phyloP scores from a whole-genome alignment of 2,329 filamentous ascomycete genomes.

The Alternaria sp. region DNA sequence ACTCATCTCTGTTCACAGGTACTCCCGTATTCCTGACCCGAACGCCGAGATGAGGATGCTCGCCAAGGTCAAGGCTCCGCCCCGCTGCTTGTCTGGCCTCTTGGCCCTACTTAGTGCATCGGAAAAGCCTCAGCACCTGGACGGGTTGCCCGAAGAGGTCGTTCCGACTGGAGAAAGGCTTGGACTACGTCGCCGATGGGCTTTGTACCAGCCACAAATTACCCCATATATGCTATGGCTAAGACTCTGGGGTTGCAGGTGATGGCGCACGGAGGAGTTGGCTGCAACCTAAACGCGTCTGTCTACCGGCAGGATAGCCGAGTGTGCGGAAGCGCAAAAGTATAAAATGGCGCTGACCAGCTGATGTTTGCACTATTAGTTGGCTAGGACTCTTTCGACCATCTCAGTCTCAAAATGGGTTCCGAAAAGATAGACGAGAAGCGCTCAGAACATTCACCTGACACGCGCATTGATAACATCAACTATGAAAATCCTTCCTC shows the following conservation, averaged over 20 bases:
- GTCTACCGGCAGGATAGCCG: not conserved
- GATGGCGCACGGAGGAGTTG: not conserved
- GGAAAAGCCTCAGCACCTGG: not conserved
- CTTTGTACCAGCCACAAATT: not conserved
- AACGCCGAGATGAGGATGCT: constrained; percentile 1
- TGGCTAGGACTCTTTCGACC: not conserved
- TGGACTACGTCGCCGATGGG: not conserved
- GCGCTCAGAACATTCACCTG: constrained; percentile 8
- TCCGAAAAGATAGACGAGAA: constrained; percentile 6
- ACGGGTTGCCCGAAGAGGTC: constrained; percentile 1
- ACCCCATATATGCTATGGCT: not conserved
- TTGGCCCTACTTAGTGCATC: constrained; percentile 6
- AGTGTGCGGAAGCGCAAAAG: not conserved
- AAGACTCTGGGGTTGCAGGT: constrained; percentile 4
- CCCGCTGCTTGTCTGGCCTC: constrained; percentile 1
- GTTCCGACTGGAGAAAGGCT: not conserved
- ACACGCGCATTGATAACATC: constrained; percentile 4
- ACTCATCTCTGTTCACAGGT: not conserved
- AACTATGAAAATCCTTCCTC: not conserved
- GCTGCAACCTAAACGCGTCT: not conserved
- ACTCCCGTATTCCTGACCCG: not conserved
- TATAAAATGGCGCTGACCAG: not conserved
- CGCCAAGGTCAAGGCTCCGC: constrained; percentile 10
- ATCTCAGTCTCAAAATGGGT: constrained; percentile 4
- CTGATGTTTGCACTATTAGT: not conserved